Conservation (phyloP, 495 filamentous ascomycete species). For the Neurospora sp. region DNA sequence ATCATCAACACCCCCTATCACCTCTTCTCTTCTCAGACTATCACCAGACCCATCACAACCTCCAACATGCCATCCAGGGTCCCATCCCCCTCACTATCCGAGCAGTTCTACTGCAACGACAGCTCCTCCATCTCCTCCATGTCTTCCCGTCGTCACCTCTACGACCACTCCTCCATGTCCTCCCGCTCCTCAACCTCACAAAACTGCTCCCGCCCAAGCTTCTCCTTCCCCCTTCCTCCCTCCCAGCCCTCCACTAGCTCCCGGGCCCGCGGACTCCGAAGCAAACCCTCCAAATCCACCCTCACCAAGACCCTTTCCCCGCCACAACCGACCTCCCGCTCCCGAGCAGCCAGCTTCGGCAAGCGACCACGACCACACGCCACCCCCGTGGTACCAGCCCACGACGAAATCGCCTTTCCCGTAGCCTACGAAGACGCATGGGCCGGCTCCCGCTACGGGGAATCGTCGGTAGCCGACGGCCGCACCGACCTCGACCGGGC, state of each 20-base stretch:
- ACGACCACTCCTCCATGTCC: background rate
- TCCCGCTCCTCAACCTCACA: background rate
- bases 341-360: background rate
- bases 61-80: background rate
- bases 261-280: background rate
- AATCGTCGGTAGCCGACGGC: background rate
- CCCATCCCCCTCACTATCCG: background rate
- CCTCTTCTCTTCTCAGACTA: background rate
- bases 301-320: background rate
- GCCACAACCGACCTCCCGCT: background rate
- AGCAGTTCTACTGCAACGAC: background rate
- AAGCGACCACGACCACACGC: background rate
- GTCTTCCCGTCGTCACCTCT: background rate
- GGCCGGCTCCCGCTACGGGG: slow-evolving; percentile 9
- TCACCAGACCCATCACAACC: background rate
- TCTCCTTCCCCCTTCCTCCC: background rate
- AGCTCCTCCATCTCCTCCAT: background rate
- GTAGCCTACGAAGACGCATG: slow-evolving; percentile 24
- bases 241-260: background rate
- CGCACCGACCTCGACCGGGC: slow-evolving; percentile 21
- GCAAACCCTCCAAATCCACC: background rate
- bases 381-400: background rate
- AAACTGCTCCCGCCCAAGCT: background rate
- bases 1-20: background rate
- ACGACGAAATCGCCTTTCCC: slow-evolving; percentile 19